Base-by-base conservation (phyloP, 2,329 filamentous ascomycete genomes). In the Fusarium devonianum region DNA sequence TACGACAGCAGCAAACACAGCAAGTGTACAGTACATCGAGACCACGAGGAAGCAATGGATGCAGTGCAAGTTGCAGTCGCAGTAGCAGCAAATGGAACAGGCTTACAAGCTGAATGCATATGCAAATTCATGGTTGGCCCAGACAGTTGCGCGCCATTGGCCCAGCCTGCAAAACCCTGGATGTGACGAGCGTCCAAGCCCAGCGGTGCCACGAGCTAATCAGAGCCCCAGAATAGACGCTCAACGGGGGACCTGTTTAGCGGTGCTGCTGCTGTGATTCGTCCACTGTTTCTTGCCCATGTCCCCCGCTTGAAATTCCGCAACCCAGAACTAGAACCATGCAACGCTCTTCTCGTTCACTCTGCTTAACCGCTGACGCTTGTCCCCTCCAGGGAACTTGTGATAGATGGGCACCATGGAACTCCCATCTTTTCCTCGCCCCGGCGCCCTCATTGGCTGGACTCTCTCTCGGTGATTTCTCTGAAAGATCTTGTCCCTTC, bases 281-380 rank as follows among this genome's bases (percentile, higher is more conserved):
- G 56, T 17, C 17, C 23, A 39, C 13, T 53, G 52, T 56, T 57
- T 60, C 56, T 36, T 35, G 34, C 49, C 32, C 19, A 30, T 28
- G 12, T 16, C 32, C 43, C 52, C 40, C 53, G 5, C 5, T 9
- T 6, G 21, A 6, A 9, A 5, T 6, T 22, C 6, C 21, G 5
- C 9, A 11, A 4, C 6, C 47, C 46, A 38, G 38, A 51, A 12
- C 35, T 47, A 30, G 36, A 11, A 19, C 14, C 17, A 59, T 56
- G 56, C 56, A 60, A n/a, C 52, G 56, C 56, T 60, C 56, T 58
- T 58, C 54, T 51, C 54, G 47, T 35, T 55, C 56, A 49, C 44
- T 40, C 14, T 56, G 54, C 55, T 57, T 65, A 65, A 60, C 62
- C 63, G 63, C 63, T 58, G 53, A 58, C 53, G 45, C 53, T 60